A percentile compares a stretch with the other conserved stretches of the same genome.
Conservation (phyloP, 768 basidiomycete species). For the Psilocybe cyanescens region DNA sequence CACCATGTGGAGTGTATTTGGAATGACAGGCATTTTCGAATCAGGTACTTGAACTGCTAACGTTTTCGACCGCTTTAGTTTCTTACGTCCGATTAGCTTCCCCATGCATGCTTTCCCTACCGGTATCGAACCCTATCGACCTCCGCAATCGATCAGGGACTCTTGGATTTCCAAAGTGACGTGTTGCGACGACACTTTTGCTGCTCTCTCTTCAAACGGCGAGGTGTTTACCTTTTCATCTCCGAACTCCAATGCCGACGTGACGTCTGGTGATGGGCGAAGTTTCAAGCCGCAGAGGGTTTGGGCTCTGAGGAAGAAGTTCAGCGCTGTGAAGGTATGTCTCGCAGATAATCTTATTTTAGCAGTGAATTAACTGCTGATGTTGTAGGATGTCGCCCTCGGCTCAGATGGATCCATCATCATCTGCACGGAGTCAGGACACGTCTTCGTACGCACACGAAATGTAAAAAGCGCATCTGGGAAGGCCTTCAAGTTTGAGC, state of each 20-base stretch:
- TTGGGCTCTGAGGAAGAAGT: slow-evolving; percentile 88
- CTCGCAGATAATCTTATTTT: not conserved
- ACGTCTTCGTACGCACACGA: slow-evolving; percentile 85
- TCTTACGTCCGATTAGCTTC: slow-evolving; percentile 50
- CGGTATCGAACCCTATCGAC: slow-evolving; percentile 78
- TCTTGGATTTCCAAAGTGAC: slow-evolving; percentile 81
- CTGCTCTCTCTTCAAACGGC: slow-evolving; percentile 83
- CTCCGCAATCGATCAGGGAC: slow-evolving; percentile 73
- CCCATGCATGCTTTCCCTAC: slow-evolving; percentile 77
- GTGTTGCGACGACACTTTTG: slow-evolving; percentile 79
- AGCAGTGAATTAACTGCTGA: not conserved
- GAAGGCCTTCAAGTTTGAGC: slow-evolving; percentile 77
- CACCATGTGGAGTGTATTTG: slow-evolving; percentile 85
- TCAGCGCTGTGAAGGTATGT: slow-evolving; percentile 77
- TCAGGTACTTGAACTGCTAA: slow-evolving; percentile 50
- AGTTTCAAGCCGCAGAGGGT: slow-evolving; percentile 82
- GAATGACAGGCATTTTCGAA: slow-evolving; percentile 74
- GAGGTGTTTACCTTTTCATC: slow-evolving; percentile 86
- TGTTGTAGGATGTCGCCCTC: slow-evolving; percentile 78
- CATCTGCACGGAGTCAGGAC: slow-evolving; percentile 93
- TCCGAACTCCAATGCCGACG: slow-evolving; percentile 31
- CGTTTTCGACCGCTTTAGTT: not conserved
- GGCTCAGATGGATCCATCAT: slow-evolving; percentile 88
- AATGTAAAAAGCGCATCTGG: slow-evolving; percentile 36
- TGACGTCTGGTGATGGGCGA: slow-evolving; percentile 33